Base-by-base conservation (phyloP, 306 rosid genomes). In the Trichosanthes truncata region DNA sequence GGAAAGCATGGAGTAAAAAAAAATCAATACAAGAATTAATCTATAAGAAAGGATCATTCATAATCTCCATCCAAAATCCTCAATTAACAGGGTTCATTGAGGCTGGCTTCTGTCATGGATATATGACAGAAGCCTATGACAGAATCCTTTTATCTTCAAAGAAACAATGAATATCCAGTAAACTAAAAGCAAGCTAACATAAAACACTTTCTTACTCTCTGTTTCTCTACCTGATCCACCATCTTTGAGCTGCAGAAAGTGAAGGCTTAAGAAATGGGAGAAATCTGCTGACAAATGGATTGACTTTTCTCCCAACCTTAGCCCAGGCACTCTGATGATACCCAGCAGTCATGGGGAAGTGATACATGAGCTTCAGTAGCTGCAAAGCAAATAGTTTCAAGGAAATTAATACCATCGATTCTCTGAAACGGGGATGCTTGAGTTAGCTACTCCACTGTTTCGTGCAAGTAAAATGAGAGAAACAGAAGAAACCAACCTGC, bases 351-450 rank as follows among this genome's bases (percentile, higher is more conserved):
- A 79, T 93, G 4, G 97, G 98, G 66, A 90, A 93, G 48, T 89
- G 91, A 81, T 94, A 92, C 98, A 94, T 94, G 83, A 94, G 91
- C 88, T 92, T 94, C 86, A 94, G 80, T 52, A 94, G 88, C 97
- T 92, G 92, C 40, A 81, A 76, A 60, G 20, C 11, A 45, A 73
- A 43, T 6, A 80, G 20, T 62, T 66, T 23, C 21, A 45, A 56
- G 14, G 21, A 11, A 29, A 35, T 71, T 49, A 68, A 18, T 53
- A 26, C n/a, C 10, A 4, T 77, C 20, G 25, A 60, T 25, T 25
- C 29, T 59, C 35, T 2, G 1, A 60, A 4, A 26, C 4, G 23
- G 3, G 69, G 5, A 0, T 63, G 43, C 45, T 63, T 43, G 6
- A 63, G 21, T 60, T 36, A n/a, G 31, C 4, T 9, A 67, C 26